phyloP scores from a whole-genome alignment of 805 yeast species.

The Yarrowia yakushimensis region DNA sequence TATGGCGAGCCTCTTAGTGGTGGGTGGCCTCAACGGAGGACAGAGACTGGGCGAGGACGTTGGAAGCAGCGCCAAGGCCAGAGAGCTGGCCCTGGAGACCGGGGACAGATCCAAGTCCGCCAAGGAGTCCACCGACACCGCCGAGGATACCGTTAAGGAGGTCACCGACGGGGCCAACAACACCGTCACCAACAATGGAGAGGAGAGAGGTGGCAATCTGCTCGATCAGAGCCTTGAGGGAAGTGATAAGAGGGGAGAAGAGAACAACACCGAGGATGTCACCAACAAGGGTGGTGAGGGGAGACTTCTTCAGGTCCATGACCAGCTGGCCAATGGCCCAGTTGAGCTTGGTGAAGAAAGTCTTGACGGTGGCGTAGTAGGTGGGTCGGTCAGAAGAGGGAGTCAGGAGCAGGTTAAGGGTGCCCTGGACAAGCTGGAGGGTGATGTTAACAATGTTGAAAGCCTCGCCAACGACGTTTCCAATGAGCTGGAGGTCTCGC shows the following conservation, averaged over 20 bases:
- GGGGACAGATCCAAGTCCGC: slow-evolving; percentile 11
- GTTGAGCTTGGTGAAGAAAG: slow-evolving; percentile 23
- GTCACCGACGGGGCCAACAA: slow-evolving; percentile 23
- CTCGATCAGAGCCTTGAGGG: slow-evolving; percentile 17
- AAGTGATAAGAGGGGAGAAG: slow-evolving; percentile 22
- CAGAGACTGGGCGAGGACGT: slow-evolving; percentile 17
- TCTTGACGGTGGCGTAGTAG: slow-evolving; percentile 22
- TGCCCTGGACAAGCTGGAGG: slow-evolving; percentile 23
- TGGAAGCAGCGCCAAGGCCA: background rate
- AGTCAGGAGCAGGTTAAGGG: slow-evolving; percentile 22
- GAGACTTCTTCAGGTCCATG: slow-evolving; percentile 24
- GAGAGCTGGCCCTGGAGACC: slow-evolving; percentile 23
- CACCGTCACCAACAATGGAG: slow-evolving; percentile 21
- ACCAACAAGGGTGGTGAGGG: slow-evolving; percentile 24
- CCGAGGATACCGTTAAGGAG: slow-evolving; percentile 20
- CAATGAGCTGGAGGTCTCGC: slow-evolving; percentile 24
- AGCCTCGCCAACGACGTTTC: slow-evolving; percentile 18
- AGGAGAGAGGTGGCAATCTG: slow-evolving; percentile 3
- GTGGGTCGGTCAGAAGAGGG: slow-evolving; percentile 24
- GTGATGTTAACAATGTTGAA: slow-evolving; percentile 23
- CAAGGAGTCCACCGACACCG: slow-evolving; percentile 12
- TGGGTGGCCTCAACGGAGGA: background rate
- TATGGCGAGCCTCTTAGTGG: slow-evolving; percentile 13
- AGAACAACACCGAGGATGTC: slow-evolving; percentile 23
- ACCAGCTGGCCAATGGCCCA: slow-evolving; percentile 22